Conservation (phyloP, 163 green algal species). For the Chloromonas sp. region DNA sequence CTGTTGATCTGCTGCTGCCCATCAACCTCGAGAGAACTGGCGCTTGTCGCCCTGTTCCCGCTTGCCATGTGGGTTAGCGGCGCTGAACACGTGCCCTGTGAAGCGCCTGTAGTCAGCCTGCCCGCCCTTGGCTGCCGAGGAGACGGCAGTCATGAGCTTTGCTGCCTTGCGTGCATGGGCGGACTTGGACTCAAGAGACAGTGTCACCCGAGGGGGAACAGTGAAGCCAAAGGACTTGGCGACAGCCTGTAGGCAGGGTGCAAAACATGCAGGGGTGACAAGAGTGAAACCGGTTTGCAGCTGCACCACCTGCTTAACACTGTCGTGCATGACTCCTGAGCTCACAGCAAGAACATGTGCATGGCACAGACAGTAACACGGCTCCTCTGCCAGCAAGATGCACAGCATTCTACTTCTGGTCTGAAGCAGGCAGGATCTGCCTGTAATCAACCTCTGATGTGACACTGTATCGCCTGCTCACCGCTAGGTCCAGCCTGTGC, state of each 20-base stretch:
- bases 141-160: slow-evolving; percentile 23
- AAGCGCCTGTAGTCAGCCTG: slow-evolving; percentile 56
- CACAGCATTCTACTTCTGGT: too few species aligned
- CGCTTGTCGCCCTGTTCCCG: slow-evolving; percentile 60
- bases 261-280: too few species aligned
- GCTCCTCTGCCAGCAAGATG: too few species aligned
- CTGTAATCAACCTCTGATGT: too few species aligned
- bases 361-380: too few species aligned
- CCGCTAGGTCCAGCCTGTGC: slow-evolving; percentile 82
- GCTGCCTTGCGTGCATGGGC: slow-evolving; percentile 28
- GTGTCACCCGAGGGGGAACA: slow-evolving; percentile 55
- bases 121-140: slow-evolving; percentile 20
- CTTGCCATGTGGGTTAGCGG: slow-evolving; percentile 82
- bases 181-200: slow-evolving; percentile 25
- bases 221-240: slow-evolving; percentile 90
- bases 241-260: slow-evolving; percentile 47
- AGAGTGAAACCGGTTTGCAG: too few species aligned
- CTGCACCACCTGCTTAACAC: too few species aligned
- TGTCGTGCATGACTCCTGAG: too few species aligned
- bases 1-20: too few species aligned
- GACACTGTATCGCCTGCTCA: not conserved
- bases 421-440: too few species aligned
- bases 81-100: slow-evolving; percentile 79
- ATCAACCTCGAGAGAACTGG: slow-evolving; percentile 54
- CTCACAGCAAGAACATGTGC: too few species aligned